These are phyloP conservation scores for Lentinula raphanica DNA, from an alignment of 768 basidiomycete species.

Conservation along the genomic window DNA sequence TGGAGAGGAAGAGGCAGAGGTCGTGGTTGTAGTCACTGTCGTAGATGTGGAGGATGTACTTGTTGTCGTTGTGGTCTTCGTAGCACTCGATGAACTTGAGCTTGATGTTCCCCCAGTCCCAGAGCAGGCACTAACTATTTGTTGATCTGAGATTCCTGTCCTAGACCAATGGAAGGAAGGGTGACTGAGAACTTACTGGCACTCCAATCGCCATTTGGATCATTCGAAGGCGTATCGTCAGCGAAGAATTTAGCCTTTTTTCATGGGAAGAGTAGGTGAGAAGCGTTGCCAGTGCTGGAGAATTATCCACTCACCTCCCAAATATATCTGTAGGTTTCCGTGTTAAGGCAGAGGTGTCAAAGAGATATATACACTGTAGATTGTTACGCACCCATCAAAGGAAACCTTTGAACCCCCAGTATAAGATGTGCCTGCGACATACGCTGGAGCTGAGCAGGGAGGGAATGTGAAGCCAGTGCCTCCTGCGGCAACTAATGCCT, in stretches of 20 bases:
- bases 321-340: constrained; percentile 43
- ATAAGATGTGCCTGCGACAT: constrained; percentile 43
- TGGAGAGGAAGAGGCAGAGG: constrained; percentile 9
- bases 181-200: constrained; percentile 39
- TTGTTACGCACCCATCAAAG: constrained; percentile 44
- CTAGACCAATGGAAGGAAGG: neutral
- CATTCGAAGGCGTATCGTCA: constrained; percentile 37
- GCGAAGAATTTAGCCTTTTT: constrained; percentile 59
- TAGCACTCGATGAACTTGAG: constrained; percentile 41
- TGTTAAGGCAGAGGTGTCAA: constrained; percentile 4
- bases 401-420: constrained; percentile 47
- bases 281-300: neutral
- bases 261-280: neutral
- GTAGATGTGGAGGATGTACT: constrained; percentile 28
- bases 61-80: constrained; percentile 22
- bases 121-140: constrained; percentile 49
- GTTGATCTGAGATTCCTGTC: neutral
- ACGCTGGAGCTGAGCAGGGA: constrained; percentile 53
- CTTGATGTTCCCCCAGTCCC: constrained; percentile 3
- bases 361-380: too few relatives aligned
- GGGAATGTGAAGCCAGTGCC: constrained; percentile 68
- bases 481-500: constrained; percentile 51
- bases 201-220: constrained; percentile 57
- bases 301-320: constrained; percentile 43
- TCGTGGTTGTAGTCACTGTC: constrained; percentile 15